A percentile compares a stretch with the other conserved stretches of the same genome.
Evolutionary conservation across 140 eudicot genomes (phyloP).

Genomic region (Erigeron philadelphicus): DNA sequence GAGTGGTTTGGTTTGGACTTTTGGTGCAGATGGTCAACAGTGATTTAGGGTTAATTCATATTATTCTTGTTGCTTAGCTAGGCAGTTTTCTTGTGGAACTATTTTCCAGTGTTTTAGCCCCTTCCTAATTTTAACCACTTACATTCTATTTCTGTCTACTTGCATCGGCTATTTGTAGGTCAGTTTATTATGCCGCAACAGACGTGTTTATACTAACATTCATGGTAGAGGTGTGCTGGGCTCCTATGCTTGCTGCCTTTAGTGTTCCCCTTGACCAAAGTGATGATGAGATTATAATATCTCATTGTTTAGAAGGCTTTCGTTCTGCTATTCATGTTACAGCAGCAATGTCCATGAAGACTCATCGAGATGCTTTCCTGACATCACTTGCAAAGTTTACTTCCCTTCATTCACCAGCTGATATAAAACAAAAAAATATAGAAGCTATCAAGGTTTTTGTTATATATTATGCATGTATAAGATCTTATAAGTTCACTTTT

Average conservation of each 20-base stretch:
- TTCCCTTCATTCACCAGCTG: constrained; percentile 95
- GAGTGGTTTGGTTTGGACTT: background rate
- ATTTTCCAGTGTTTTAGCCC: background rate
- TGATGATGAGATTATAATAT: constrained; percentile 67
- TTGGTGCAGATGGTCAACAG: background rate
- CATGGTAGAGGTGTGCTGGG: constrained; percentile 98
- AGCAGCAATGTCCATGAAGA: constrained; percentile 97
- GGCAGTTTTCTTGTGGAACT: background rate
- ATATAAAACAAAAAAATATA: constrained; percentile 87
- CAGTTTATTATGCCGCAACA: constrained; percentile 91
- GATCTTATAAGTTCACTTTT: background rate
- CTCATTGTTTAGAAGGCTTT: constrained; percentile 80
- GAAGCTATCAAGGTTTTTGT: constrained; percentile 85
- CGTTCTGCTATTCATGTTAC: constrained; percentile 93
- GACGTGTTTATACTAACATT: constrained; percentile 84
- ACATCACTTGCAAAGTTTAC: constrained; percentile 90
- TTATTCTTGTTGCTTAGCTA: constrained; percentile 16
- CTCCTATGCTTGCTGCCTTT: constrained; percentile 99
- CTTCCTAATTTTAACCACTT: background rate
- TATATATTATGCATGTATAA: background rate
- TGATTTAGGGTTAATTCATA: background rate
- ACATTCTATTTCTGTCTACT: constrained; percentile 19
- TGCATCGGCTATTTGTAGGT: constrained; percentile 59
- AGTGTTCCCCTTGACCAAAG: constrained; percentile 98
- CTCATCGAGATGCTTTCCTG: constrained; percentile 93